Conservation (phyloP, 1,284 basidiomycete genomes). For the Heterobasidion irregulare region DNA sequence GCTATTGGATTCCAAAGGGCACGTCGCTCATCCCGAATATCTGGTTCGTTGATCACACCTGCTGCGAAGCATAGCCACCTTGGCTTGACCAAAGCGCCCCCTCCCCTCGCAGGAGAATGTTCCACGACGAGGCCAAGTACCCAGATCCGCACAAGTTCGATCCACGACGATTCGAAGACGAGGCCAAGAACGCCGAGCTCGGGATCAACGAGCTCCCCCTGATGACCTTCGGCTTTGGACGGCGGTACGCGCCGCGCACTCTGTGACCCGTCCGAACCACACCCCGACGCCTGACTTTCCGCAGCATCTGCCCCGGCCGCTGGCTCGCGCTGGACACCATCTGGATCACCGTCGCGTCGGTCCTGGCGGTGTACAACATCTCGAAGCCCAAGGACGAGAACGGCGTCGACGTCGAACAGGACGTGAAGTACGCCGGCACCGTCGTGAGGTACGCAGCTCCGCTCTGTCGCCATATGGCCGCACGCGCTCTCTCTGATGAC, state of each 20-base stretch:
- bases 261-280: not conserved
- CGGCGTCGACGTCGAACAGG: not conserved
- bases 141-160: not conserved
- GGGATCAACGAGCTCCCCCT: not conserved
- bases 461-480: too few species aligned
- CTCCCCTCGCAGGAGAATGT: not conserved
- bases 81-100: constrained; percentile 5
- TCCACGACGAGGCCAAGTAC: not conserved
- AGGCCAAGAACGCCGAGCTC: not conserved
- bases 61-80: not conserved
- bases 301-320: not conserved
- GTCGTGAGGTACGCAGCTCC: constrained; percentile 2
- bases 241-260: not conserved
- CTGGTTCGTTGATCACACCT: not conserved
- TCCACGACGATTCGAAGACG: not conserved
- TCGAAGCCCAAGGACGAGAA: not conserved
- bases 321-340: not conserved
- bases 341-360: not conserved
- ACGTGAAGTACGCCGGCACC: not conserved
- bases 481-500: too few species aligned
- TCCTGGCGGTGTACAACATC: not conserved
- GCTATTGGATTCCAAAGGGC: constrained; percentile 26
- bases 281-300: not conserved
- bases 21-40: constrained; percentile 9
- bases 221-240: not conserved